Conservation (phyloP, 2,329 filamentous ascomycete species). For the Shiraia bambusicola region DNA sequence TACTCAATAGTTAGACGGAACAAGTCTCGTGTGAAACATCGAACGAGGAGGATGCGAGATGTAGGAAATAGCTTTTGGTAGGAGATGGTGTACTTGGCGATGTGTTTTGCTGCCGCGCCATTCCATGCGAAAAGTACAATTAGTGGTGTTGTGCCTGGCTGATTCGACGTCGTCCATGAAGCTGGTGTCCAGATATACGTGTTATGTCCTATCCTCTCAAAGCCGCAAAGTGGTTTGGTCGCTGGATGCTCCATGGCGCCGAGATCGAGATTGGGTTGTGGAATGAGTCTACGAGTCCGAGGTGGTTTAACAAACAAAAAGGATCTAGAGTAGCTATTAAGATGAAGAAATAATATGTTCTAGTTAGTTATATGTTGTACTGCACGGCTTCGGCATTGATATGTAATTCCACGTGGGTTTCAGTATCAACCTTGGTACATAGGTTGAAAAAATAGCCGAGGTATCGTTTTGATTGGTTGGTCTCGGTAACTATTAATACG, state of each 20-base stretch:
- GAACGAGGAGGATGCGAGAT: conserved; percentile 35
- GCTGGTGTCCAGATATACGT: conserved; percentile 35
- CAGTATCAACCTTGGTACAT: background rate
- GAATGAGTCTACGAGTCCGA: no score
- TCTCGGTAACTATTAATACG: no score
- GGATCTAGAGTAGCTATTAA: no score
- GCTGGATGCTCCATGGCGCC: conserved; percentile 12
- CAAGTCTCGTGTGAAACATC: conserved; percentile 33
- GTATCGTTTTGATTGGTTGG: conserved; percentile 11
- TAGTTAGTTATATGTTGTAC: no score
- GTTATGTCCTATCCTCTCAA: conserved; percentile 38
- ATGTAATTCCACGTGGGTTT: no score
- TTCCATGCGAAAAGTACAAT: conserved; percentile 42
- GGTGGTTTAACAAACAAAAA: no score
- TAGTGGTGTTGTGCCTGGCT: conserved; percentile 19
- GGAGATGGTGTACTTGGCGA: conserved; percentile 39
- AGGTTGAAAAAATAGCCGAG: conserved; percentile 7
- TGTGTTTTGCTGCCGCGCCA: conserved; percentile 38
- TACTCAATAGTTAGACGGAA: conserved; percentile 26
- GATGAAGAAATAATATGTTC: no score
- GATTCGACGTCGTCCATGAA: conserved; percentile 10
- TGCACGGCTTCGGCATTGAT: no score
- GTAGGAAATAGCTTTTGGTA: conserved; percentile 37
- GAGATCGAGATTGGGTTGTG: background rate
- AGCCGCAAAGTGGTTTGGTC: conserved; percentile 31